Conservation (phyloP, 306 rosid species). For the Gillenia trifoliata region DNA sequence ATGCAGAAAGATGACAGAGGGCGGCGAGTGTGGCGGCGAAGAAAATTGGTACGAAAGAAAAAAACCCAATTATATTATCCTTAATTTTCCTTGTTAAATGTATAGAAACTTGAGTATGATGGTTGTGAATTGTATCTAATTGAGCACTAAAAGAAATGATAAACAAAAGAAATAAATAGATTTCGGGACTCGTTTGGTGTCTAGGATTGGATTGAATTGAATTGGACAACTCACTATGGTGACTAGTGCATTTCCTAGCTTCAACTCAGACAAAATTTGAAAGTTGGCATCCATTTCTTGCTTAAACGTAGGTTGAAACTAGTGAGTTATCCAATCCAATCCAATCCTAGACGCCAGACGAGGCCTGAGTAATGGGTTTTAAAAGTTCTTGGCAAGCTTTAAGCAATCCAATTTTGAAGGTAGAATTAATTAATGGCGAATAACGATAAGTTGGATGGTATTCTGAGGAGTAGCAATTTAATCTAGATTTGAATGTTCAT, state of each 20-base stretch:
- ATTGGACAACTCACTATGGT: not conserved
- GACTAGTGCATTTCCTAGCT: not conserved
- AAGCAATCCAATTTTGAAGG: not conserved
- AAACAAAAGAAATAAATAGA: not conserved
- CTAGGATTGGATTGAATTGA: no score
- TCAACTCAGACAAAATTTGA: not conserved
- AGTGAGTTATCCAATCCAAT: not conserved
- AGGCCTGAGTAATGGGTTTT: not conserved
- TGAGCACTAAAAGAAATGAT: not conserved
- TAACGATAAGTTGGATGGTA: not conserved
- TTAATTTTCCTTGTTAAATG: not conserved
- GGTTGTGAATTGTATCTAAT: not conserved
- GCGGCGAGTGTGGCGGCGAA: constrained; percentile 75
- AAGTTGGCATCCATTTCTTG: not conserved
- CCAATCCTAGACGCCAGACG: not conserved
- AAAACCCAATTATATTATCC: not conserved
- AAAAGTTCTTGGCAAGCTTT: not conserved
- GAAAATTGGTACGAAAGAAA: constrained; percentile 55
- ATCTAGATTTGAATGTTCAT: not conserved
- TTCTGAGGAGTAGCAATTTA: not conserved
- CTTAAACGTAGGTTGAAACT: not conserved
- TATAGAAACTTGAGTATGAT: not conserved
- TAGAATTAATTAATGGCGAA: no score
- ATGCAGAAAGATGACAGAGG: constrained; percentile 47
- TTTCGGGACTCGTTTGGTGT: not conserved